phyloP scores from a whole-genome alignment of 139 green algal genomes.

The Tetradesmus lagerheimii region DNA sequence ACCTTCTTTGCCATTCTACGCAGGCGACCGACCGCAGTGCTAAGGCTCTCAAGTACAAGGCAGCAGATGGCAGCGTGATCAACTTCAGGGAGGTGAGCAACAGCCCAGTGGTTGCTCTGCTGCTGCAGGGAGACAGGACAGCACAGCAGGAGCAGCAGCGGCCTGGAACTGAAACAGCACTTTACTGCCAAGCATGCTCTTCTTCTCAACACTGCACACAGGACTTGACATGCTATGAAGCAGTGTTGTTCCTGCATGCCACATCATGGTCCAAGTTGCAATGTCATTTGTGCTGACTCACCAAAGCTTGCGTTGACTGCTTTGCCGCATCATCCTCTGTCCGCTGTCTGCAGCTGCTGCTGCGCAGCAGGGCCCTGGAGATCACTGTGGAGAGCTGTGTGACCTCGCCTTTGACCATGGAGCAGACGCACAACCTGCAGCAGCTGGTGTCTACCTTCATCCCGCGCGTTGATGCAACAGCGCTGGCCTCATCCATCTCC shows the following conservation, averaged over 20 bases:
- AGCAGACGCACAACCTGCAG: conserved; percentile 32
- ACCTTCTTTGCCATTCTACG: not conserved
- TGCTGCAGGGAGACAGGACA: not conserved
- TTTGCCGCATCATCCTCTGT: not conserved
- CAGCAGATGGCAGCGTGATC: conserved; percentile 45
- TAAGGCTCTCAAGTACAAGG: conserved; percentile 52
- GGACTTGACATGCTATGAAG: not conserved
- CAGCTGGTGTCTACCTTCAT: conserved; percentile 44
- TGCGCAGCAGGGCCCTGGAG: conserved; percentile 63
- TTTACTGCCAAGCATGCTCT: not conserved
- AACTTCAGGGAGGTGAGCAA: conserved; percentile 55
- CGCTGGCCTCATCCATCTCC: conserved; percentile 16
- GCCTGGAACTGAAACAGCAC: no score
- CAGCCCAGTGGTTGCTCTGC: not conserved
- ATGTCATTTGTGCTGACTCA: not conserved
- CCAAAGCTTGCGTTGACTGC: not conserved
- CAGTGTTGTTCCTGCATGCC: not conserved
- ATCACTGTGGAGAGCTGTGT: conserved; percentile 57
- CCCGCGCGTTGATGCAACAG: not conserved
- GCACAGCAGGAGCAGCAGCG: not conserved
- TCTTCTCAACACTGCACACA: no score
- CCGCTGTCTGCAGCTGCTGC: conserved; percentile 52
- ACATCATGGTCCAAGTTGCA: not conserved
- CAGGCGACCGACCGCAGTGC: conserved; percentile 50
- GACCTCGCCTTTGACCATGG: conserved; percentile 4